Base-by-base conservation (phyloP, 148 eudicot species). In the Amaranthus palmeri region DNA sequence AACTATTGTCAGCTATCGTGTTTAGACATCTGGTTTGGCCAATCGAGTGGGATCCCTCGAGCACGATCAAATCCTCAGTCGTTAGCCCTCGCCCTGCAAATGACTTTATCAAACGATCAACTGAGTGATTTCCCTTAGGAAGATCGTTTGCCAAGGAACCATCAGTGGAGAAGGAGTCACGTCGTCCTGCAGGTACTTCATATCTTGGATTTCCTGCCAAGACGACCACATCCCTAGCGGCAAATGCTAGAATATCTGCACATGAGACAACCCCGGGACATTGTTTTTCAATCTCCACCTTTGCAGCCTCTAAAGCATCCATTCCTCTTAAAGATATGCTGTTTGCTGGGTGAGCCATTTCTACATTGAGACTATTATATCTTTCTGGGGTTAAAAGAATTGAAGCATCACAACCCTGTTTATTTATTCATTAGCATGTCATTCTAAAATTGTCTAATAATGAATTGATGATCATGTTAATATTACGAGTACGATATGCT, bases 341-440 rank as follows among this genome's bases (percentile, higher is more conserved):
- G 36, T 81, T 84, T 7, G 73, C 71, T 6, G 77, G 68, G 42
- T 72, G 57, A 4, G 69, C 70, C 72, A 59, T 72, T 74, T 84
- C 86, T 2, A 61, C 36, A 18, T 74, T 62, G 67, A 53, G 11
- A 48, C 17, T 15, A 65, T 70, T 15, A 78, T 61, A 73, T 62
- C 76, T 72, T 50, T 70, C 36, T 2, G 79, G 74, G 7, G 54
- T 63, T 0, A 84, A 44, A 3, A 84, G 78, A 48, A 84, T 53
- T 4, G 86, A 81, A 44, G 78, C 82, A 71, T 84, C 86, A 61
- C 86, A 81, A 15, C 86, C 86, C 86, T 84, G 76, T 71, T 25
- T 4, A 13, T 14, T 25, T n/a, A 4, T 10, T 12, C 52, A 68
- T 3, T 3, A 49, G 58, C 13, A 43, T 25, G 58, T 10, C 73